phyloP scores from a whole-genome alignment of 2,329 filamentous ascomycete species.

The Apiospora rasikravindrae region DNA sequence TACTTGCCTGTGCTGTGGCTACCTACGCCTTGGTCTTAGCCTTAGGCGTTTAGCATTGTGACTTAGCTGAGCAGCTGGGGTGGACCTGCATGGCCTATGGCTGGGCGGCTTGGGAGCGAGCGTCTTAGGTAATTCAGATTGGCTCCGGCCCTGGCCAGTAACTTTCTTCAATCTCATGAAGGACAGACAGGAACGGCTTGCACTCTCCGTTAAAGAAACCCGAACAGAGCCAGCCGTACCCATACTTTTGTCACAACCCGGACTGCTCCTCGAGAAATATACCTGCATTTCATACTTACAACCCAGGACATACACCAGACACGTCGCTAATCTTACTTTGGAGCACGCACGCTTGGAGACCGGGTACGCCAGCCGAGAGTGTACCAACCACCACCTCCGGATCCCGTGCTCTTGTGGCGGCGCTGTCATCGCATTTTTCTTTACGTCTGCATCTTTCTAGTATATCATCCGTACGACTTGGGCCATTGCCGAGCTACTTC shows the following conservation, averaged over 20 bases:
- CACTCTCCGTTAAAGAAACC: background rate
- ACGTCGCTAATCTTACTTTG: background rate
- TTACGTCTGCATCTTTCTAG: background rate
- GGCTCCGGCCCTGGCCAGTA: background rate
- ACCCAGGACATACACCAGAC: background rate
- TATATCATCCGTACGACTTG: background rate
- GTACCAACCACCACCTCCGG: background rate
- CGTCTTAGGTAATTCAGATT: slow-evolving; percentile 1
- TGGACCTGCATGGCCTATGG: background rate
- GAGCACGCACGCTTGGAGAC: background rate
- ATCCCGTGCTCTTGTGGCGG: background rate
- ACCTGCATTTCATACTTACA: background rate
- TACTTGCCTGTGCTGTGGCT: background rate
- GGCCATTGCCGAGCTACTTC: background rate
- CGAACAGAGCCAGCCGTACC: background rate
- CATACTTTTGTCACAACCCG: background rate
- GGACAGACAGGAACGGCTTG: background rate
- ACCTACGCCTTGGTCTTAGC: too few species aligned
- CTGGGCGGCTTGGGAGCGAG: background rate
- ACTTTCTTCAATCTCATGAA: slow-evolving; percentile 1
- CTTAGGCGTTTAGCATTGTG: too few species aligned
- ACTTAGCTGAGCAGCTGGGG: too few species aligned
- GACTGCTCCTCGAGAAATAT: background rate
- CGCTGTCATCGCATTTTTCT: background rate
- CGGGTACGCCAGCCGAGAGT: background rate